Evolutionary conservation across 768 basidiomycete genomes (phyloP).

Genomic region (Tephrocybe rancida): DNA sequence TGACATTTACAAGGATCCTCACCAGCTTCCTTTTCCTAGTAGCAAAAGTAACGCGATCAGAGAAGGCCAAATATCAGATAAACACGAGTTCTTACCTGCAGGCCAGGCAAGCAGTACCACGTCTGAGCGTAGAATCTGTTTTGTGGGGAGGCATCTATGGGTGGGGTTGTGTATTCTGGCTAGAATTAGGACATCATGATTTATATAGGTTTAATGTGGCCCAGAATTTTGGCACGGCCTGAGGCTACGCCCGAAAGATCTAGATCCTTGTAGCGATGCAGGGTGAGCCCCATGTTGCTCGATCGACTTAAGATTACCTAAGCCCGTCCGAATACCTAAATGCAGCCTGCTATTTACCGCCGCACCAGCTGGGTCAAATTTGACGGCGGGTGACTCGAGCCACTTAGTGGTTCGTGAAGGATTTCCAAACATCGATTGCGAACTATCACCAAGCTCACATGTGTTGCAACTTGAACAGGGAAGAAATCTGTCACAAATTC

Average conservation of each 20-base stretch:
- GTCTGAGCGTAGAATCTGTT: conserved; percentile 28
- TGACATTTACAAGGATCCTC: conserved; percentile 9
- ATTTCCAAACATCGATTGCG: no score
- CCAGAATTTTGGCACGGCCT: conserved; percentile 5
- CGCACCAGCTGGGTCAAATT: neutral
- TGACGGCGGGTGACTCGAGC: no score
- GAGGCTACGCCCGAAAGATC: conserved; percentile 3
- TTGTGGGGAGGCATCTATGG: conserved; percentile 21
- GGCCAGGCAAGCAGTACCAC: conserved; percentile 46
- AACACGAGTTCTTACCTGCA: conserved; percentile 36
- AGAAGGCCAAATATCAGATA: neutral
- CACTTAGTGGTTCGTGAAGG: no score
- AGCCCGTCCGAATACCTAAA: conserved; percentile 12
- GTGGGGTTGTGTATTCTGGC: neutral
- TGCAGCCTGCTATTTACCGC: neutral
- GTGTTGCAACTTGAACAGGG: no score
- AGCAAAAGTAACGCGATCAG: neutral
- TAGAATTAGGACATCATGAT: neutral
- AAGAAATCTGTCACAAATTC: no score
- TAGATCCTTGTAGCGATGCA: conserved; percentile 6
- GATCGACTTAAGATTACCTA: conserved; percentile 11
- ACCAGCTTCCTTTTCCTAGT: conserved; percentile 48
- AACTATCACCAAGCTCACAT: no score
- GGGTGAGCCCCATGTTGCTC: neutral
- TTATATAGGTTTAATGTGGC: conserved; percentile 8